Evolutionary conservation across 1,139 yeast genomes (phyloP).

Genomic region (Magnusiomyces suaveolens): DNA sequence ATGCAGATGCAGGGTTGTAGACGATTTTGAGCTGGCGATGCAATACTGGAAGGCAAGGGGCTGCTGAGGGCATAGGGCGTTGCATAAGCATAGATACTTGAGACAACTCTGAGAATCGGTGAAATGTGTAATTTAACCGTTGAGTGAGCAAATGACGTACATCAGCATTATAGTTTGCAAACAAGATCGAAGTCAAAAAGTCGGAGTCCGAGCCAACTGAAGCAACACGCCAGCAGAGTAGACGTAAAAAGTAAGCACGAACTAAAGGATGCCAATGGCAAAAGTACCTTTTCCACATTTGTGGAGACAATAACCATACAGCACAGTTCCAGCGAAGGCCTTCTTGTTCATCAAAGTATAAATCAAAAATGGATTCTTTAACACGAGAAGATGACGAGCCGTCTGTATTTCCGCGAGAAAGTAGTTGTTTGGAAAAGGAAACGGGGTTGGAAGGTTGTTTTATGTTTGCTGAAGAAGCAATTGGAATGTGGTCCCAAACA

Average conservation of each 20-base stretch:
- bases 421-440: neutral
- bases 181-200: conserved; percentile 24
- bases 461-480: conserved; percentile 17
- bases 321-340: conserved; percentile 36
- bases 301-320: conserved; percentile 44
- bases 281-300: conserved; percentile 47
- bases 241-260: conserved; percentile 56
- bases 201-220: conserved; percentile 27
- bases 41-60: conserved; percentile 44
- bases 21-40: conserved; percentile 40
- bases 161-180: conserved; percentile 26
- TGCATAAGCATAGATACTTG: conserved; percentile 13
- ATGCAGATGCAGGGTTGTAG: conserved; percentile 31
- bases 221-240: conserved; percentile 63
- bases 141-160: conserved; percentile 22
- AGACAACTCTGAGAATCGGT: conserved; percentile 20
- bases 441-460: neutral
- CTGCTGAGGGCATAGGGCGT: conserved; percentile 23
- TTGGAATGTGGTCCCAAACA: conserved; percentile 66
- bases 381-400: neutral
- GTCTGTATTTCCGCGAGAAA: neutral
- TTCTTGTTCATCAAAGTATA: conserved; percentile 16
- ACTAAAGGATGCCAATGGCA: conserved; percentile 76
- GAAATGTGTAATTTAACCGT: conserved; percentile 22
- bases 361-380: conserved; percentile 14